phyloP scores from a whole-genome alignment of 352 stramenopile genomes.

The Pythium diclinum region DNA sequence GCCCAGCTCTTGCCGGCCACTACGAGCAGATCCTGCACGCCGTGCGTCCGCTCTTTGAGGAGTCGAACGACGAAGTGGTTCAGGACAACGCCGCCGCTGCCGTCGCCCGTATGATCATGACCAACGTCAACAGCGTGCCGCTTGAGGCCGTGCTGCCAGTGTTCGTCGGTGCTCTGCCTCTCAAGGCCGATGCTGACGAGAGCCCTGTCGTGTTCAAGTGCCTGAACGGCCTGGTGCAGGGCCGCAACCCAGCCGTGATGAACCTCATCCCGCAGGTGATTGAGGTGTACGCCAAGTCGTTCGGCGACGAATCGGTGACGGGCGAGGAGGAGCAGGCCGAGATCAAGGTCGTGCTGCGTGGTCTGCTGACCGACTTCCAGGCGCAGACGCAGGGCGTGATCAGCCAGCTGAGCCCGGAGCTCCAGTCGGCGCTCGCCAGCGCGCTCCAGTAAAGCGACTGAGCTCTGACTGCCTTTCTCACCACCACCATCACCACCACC shows the following conservation, averaged over 20 bases:
- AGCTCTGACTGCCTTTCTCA: not conserved
- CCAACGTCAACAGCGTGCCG: slow-evolving; percentile 70
- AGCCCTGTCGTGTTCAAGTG: slow-evolving; percentile 95
- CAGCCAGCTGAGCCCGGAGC: slow-evolving; percentile 65
- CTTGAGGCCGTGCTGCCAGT: slow-evolving; percentile 93
- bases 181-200: slow-evolving; percentile 97
- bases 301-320: slow-evolving; percentile 56
- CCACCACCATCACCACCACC: not conserved
- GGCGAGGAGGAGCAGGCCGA: slow-evolving; percentile 74
- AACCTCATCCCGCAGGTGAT: slow-evolving; percentile 71
- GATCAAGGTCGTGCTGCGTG: slow-evolving; percentile 66
- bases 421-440: slow-evolving; percentile 49
- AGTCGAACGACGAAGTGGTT: slow-evolving; percentile 84
- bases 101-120: slow-evolving; percentile 93
- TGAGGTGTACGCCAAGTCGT: slow-evolving; percentile 77
- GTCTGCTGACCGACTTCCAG: slow-evolving; percentile 61
- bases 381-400: slow-evolving; percentile 81
- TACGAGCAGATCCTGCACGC: slow-evolving; percentile 92
- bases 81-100: slow-evolving; percentile 93
- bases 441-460: slow-evolving; percentile 25
- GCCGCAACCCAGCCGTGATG: slow-evolving; percentile 81
- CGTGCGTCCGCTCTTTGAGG: slow-evolving; percentile 88
- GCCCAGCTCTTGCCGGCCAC: slow-evolving; percentile 65
- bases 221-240: slow-evolving; percentile 91
- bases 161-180: slow-evolving; percentile 90